Evolutionary conservation across 345 rosid genomes (phyloP).

Genomic region (Acer yangbiense): DNA sequence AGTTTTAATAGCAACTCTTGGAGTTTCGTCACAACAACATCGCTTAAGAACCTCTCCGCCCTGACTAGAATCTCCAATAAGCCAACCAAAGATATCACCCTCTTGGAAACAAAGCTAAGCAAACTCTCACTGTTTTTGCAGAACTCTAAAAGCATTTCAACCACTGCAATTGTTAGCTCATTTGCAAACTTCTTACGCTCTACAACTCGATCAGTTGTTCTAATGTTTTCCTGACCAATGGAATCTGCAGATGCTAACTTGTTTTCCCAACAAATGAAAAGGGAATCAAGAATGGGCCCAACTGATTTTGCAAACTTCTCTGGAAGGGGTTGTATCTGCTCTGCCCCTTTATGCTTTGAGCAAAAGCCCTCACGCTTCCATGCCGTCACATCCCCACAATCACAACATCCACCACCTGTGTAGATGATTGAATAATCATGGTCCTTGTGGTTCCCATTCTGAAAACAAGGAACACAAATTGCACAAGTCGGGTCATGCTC

Average conservation of each 20-base stretch:
- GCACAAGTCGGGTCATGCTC: constrained; percentile 95
- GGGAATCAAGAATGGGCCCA: constrained; percentile 75
- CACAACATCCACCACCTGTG: constrained; percentile 95
- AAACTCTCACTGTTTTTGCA: constrained; percentile 81
- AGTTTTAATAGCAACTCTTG: constrained; percentile 82
- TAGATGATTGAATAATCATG: constrained; percentile 84
- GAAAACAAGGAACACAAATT: constrained; percentile 89
- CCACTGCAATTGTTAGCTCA: constrained; percentile 65
- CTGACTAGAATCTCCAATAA: constrained; percentile 70
- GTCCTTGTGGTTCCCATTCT: constrained; percentile 68
- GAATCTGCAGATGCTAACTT: constrained; percentile 57
- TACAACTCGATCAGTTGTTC: constrained; percentile 31
- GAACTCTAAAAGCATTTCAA: constrained; percentile 84
- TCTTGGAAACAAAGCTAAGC: constrained; percentile 80
- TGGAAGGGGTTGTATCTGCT: constrained; percentile 86
- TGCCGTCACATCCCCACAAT: constrained; percentile 96
- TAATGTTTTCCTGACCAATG: constrained; percentile 34
- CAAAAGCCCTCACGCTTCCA: constrained; percentile 97
- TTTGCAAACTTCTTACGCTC: constrained; percentile 48
- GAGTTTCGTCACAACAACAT: constrained; percentile 52
- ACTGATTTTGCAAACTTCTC: constrained; percentile 60
- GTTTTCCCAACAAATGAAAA: constrained; percentile 62
- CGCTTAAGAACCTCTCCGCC: constrained; percentile 70
- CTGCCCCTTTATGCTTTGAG: constrained; percentile 87
- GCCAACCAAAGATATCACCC: constrained; percentile 56